Evolutionary conservation across 2,329 filamentous ascomycete genomes (phyloP).

Genomic region (Ceratocystis alfenasii): DNA sequence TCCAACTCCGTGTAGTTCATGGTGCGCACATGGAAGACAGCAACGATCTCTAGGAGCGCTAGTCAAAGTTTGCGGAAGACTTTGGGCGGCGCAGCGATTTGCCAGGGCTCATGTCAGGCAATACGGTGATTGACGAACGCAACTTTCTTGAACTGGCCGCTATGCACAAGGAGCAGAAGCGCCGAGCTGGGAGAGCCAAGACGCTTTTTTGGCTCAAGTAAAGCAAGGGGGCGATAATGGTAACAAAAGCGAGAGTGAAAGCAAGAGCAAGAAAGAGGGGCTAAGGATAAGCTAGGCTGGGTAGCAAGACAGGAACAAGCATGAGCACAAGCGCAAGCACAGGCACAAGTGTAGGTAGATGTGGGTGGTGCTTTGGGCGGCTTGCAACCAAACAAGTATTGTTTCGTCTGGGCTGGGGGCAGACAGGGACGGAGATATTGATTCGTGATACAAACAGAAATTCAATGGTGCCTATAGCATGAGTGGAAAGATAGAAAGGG

Average conservation of each 20-base stretch:
- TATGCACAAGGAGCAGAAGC: neutral
- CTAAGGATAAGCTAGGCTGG: neutral
- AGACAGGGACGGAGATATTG: neutral
- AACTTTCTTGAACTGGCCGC: constrained; percentile 24
- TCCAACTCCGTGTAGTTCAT: neutral
- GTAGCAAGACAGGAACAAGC: neutral
- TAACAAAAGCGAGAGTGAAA: neutral
- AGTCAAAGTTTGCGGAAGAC: constrained; percentile 32
- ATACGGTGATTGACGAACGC: constrained; percentile 33
- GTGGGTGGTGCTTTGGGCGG: neutral
- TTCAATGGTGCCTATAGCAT: neutral
- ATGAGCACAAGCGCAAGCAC: neutral
- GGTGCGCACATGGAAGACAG: constrained; percentile 24
- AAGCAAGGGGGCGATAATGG: neutral
- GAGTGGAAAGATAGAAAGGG: neutral
- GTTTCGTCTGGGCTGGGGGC: neutral
- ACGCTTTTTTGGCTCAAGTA: neutral
- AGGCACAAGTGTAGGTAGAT: neutral
- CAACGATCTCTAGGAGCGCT: constrained; percentile 29
- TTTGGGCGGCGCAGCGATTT: constrained; percentile 26
- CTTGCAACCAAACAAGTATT: neutral
- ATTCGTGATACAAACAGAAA: neutral
- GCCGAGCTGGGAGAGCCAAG: neutral
- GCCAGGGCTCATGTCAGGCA: constrained; percentile 30
- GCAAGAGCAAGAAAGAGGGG: neutral